A percentile compares a stretch with the other conserved stretches of the same genome.
phyloP scores from a whole-genome alignment of 2,329 filamentous ascomycete genomes.

The Endocalyx cinctus region DNA sequence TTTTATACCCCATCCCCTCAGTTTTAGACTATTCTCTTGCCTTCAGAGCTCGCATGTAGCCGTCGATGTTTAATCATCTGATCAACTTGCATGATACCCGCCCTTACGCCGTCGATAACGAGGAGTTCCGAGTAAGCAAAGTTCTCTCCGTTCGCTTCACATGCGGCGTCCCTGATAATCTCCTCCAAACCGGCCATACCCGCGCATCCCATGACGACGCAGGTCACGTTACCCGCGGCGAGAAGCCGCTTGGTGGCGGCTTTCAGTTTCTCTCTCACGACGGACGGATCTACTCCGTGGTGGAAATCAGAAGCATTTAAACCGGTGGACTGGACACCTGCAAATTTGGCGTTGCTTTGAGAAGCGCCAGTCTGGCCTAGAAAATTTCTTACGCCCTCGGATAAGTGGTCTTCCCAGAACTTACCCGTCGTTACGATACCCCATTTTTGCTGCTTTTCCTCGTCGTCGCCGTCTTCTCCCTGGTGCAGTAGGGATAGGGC shows the following conservation, averaged over 20 bases:
- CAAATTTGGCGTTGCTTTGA: constrained; percentile 51
- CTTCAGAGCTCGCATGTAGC: constrained; percentile 23
- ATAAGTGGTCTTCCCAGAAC: constrained; percentile 74
- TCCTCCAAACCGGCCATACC: constrained; percentile 85
- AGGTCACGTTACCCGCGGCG: constrained; percentile 49
- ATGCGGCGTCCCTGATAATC: constrained; percentile 66
- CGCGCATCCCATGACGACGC: constrained; percentile 81
- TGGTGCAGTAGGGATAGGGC: constrained; percentile 48
- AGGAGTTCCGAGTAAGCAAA: constrained; percentile 51
- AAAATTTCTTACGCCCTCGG: constrained; percentile 58
- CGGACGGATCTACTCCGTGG: constrained; percentile 55
- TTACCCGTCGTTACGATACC: constrained; percentile 86
- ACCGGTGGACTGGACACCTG: constrained; percentile 77
- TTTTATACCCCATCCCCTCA: too few relatives aligned
- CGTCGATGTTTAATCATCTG: constrained; percentile 43
- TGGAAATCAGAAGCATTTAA: constrained; percentile 78
- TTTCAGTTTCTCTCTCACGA: constrained; percentile 62
- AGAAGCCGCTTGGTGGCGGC: constrained; percentile 66
- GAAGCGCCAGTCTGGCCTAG: constrained; percentile 46
- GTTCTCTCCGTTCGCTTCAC: constrained; percentile 57
- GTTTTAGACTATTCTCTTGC: too few relatives aligned
- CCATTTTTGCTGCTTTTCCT: too few relatives aligned
- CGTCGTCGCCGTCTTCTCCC: too few relatives aligned
- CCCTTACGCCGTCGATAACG: constrained; percentile 77
- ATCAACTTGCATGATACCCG: constrained; percentile 60